Evolutionary conservation across 257 asterid genomes (phyloP), one percentile per base, ranked within the genome.

Genomic region (Penstemon newberryi): DNA sequence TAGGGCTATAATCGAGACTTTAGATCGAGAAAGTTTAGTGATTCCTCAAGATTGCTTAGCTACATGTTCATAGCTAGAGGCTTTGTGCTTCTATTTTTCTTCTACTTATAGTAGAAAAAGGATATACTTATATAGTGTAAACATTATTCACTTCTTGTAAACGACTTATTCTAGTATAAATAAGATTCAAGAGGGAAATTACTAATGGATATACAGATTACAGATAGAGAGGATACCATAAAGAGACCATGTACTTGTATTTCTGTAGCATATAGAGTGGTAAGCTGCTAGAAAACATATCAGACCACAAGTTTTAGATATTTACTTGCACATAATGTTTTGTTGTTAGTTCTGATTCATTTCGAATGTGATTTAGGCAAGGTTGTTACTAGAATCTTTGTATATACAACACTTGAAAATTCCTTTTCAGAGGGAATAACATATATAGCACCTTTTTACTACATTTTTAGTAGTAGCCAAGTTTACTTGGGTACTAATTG

Each of bases 41-140:
- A 78, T 78, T 52, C 64, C 82, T 69, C 92, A 82, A 73, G 89
- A 87, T 59, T 86, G 89, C 75, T 84, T 86, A 37, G 90, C 87
- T 37, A 69, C 91, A 37, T 90, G 96, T 75, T 85, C 84, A 66
- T 90, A 81, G 70, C 53, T n/a, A 42, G 73, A 70, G 65, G 80
- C 69, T 57, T 50, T 57, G 53, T 74, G 61, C 42, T 75, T 49
- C 10, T 41, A 44, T 57, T 40, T 56, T 46, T 73, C 37, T 61
- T 55, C 55, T 10, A 25, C 10, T 43, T 65, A 65, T 52, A 53
- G 58, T 4, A 57, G 70, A 46, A 58, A 46, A 73, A 65, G 49
- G 47, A 65, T 50, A 49, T 51, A 46, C 61, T 44, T 37, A 39
- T 52, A 73, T 78, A 63, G 75, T 63, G 71, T 6, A 77, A 71